phyloP scores from a whole-genome alignment of 2,329 filamentous ascomycete species.

The Aspergillus sp. region DNA sequence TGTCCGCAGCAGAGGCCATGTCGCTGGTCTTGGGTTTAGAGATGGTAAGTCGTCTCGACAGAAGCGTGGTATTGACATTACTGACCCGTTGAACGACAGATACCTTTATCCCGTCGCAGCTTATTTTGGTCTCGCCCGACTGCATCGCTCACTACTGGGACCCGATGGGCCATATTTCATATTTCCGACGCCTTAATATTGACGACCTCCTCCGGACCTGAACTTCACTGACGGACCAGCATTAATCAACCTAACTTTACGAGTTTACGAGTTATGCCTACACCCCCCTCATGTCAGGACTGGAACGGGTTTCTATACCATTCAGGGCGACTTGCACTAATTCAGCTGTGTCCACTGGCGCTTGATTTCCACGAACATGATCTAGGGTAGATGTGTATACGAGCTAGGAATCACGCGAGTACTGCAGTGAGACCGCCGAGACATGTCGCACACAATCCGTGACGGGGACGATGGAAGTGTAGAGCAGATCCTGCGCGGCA shows the following conservation, averaged over 20 bases:
- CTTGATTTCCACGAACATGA: neutral
- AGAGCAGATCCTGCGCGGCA: no score
- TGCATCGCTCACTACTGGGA: constrained; percentile 81
- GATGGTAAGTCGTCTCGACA: constrained; percentile 56
- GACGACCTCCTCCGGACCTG: constrained; percentile 35
- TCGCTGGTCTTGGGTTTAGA: constrained; percentile 69
- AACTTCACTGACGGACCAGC: neutral
- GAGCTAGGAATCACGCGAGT: neutral
- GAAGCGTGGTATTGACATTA: constrained; percentile 5
- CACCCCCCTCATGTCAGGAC: neutral
- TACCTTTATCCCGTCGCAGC: constrained; percentile 66
- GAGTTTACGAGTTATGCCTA: constrained; percentile 8
- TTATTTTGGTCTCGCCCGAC: constrained; percentile 76
- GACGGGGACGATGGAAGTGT: neutral
- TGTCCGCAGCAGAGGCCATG: constrained; percentile 72
- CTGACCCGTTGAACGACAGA: constrained; percentile 18
- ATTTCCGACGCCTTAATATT: constrained; percentile 43
- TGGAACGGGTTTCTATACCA: no score
- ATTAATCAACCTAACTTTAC: constrained; percentile 3
- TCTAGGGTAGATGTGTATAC: neutral
- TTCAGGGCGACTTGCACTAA: no score
- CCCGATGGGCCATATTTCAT: constrained; percentile 45
- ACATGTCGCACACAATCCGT: neutral
- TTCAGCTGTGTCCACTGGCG: neutral
- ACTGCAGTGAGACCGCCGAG: neutral